These are phyloP conservation scores for Eucalyptus curtisii DNA, from an alignment of 345 rosid genomes.

Conservation along the genomic window DNA sequence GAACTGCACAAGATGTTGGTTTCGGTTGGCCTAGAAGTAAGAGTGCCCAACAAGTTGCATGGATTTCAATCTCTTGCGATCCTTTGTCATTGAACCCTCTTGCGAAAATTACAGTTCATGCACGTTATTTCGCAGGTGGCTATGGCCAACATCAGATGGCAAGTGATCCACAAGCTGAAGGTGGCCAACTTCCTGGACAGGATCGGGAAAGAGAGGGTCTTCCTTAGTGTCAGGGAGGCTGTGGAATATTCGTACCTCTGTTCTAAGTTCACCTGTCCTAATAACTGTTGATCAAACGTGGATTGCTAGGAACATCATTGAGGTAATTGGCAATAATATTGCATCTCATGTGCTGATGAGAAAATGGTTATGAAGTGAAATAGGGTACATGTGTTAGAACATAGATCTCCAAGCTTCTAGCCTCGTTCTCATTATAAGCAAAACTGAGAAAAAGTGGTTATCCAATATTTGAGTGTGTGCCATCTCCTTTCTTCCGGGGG, in stretches of 20 bases:
- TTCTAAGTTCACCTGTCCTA: background rate
- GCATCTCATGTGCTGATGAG: background rate
- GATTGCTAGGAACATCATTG: background rate
- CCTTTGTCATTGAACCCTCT: background rate
- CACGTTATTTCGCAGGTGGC: conserved; percentile 23
- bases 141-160: conserved; percentile 55
- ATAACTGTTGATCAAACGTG: background rate
- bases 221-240: conserved; percentile 54
- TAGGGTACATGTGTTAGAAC: background rate
- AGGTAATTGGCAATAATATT: background rate
- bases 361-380: background rate
- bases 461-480: background rate
- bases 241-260: conserved; percentile 15
- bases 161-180: conserved; percentile 59
- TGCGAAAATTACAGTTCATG: background rate
- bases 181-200: conserved; percentile 33
- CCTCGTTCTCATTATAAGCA: background rate
- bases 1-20: conserved; percentile 51
- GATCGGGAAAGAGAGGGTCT: conserved; percentile 30
- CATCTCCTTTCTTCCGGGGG: background rate
- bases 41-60: background rate
- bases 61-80: background rate
- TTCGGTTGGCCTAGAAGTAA: conserved; percentile 39
- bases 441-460: background rate
- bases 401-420: background rate